Evolutionary conservation across 225 moss, liverwort and hornwort species (phyloP).

Genomic region (Anthoceros angustus): DNA sequence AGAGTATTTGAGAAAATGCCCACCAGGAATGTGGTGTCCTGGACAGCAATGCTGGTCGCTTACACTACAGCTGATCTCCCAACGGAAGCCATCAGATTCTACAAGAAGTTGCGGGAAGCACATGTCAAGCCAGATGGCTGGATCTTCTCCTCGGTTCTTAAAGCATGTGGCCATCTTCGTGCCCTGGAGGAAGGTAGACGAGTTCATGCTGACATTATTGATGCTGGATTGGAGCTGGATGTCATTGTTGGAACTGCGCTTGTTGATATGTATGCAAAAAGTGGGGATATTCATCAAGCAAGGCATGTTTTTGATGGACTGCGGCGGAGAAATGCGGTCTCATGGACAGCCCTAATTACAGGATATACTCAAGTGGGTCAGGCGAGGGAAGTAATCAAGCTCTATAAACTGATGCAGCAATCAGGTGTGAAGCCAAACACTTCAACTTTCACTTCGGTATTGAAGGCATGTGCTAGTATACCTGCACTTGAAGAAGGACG

Average conservation of each 20-base stretch:
- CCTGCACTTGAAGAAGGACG: slow-evolving; percentile 5
- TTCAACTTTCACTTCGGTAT: not conserved
- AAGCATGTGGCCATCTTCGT: not conserved
- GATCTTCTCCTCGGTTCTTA: not conserved
- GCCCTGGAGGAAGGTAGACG: not conserved
- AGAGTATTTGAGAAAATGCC: slow-evolving; percentile 8
- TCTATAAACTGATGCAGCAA: slow-evolving; percentile 6
- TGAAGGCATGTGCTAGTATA: slow-evolving; percentile 10
- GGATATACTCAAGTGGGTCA: not conserved
- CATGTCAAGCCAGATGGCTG: not conserved
- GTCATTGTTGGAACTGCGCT: not conserved
- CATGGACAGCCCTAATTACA: slow-evolving; percentile 9
- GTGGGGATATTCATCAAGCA: slow-evolving; percentile 1
- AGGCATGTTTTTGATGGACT: slow-evolving; percentile 3
- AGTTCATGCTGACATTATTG: not conserved
- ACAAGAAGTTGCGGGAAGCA: not conserved
- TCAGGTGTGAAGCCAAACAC: slow-evolving; percentile 6
- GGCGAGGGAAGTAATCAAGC: slow-evolving; percentile 4
- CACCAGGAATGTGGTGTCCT: slow-evolving; percentile 2
- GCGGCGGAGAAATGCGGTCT: not conserved
- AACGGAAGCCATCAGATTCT: slow-evolving; percentile 1
- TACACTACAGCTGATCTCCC: not conserved
- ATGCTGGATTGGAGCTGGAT: not conserved
- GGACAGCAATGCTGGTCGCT: slow-evolving; percentile 8
- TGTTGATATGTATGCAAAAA: not conserved